These are phyloP conservation scores for Excoecaria agallocha DNA, from an alignment of 345 rosid genomes.

Conservation along the genomic window DNA sequence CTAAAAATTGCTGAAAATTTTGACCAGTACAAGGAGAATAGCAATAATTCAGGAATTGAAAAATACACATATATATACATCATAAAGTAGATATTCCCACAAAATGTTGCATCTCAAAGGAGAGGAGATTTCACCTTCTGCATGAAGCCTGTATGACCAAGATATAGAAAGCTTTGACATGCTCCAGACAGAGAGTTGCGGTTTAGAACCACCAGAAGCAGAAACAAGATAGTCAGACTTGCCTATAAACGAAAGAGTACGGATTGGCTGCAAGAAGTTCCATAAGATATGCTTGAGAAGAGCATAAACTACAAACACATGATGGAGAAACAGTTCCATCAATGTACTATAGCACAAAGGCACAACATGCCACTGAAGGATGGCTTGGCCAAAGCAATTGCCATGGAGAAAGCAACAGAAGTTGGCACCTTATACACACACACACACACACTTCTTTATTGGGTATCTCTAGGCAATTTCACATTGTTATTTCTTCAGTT, in stretches of 20 bases:
- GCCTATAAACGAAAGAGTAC: conserved; percentile 63
- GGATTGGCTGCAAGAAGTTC: conserved; percentile 57
- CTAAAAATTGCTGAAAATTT: not conserved
- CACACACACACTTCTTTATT: not conserved
- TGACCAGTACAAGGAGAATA: not conserved
- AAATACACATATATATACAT: not conserved
- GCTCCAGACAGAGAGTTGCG: conserved; percentile 78
- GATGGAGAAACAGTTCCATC: not conserved
- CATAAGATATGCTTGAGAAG: conserved; percentile 2
- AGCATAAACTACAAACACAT: not conserved
- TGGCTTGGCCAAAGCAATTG: not conserved
- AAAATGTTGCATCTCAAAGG: not conserved
- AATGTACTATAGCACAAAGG: not conserved
- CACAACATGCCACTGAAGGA: not conserved
- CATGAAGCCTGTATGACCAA: conserved; percentile 77
- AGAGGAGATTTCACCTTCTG: conserved; percentile 57
- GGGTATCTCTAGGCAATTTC: not conserved
- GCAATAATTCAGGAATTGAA: not conserved
- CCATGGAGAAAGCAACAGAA: not conserved
- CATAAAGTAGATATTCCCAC: not conserved
- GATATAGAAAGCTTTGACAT: conserved; percentile 58
- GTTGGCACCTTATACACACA: too few species aligned
- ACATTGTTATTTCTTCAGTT: not conserved
- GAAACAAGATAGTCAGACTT: conserved; percentile 76
- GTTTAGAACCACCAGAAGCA: conserved; percentile 54